Evolutionary conservation across 305 asterid species (phyloP).

Genomic region (Fraxinus velutina): DNA sequence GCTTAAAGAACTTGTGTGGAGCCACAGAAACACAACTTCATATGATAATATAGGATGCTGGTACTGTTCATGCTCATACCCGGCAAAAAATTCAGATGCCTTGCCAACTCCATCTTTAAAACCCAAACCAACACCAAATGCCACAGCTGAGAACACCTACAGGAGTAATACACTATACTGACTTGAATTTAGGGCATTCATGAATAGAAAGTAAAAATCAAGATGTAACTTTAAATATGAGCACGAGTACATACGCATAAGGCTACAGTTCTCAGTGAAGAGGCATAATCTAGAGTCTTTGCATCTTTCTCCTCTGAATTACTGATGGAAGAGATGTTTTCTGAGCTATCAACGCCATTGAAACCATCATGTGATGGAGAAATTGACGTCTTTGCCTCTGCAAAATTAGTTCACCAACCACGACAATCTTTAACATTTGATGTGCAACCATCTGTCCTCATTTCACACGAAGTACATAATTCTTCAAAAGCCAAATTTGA

Average conservation of each 20-base stretch:
- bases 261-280: conserved; percentile 76
- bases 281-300: conserved; percentile 39
- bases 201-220: conserved; percentile 10
- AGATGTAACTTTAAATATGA: conserved; percentile 10
- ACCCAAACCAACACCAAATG: conserved; percentile 85
- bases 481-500: conserved; percentile 19
- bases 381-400: conserved; percentile 42
- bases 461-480: neutral
- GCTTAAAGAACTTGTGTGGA: conserved; percentile 8
- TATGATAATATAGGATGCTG: neutral
- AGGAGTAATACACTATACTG: conserved; percentile 44
- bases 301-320: conserved; percentile 36
- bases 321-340: conserved; percentile 32
- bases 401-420: conserved; percentile 27
- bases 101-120: conserved; percentile 66
- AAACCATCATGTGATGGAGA: conserved; percentile 32
- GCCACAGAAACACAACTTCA: conserved; percentile 15
- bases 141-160: conserved; percentile 87
- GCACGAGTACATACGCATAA: conserved; percentile 58
- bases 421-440: conserved; percentile 16
- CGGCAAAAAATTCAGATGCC: conserved; percentile 91
- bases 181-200: conserved; percentile 46
- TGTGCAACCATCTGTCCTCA: neutral
- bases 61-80: conserved; percentile 46
- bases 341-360: conserved; percentile 29